Evolutionary conservation across 768 basidiomycete genomes (phyloP).

Genomic region (Rhizopogon salebrosus): DNA sequence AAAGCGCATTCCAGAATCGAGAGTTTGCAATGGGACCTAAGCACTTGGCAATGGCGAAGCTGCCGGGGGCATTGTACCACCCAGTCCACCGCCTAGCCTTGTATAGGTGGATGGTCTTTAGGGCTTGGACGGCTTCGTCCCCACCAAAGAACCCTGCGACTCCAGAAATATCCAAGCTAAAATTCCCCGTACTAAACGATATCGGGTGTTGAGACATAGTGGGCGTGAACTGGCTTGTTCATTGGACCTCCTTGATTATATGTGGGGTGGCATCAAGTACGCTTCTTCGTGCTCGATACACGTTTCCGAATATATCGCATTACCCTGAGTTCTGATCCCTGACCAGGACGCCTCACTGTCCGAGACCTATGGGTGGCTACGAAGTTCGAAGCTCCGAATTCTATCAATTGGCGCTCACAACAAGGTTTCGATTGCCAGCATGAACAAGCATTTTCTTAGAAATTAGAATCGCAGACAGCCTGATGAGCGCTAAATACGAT

Average conservation of each 20-base stretch:
- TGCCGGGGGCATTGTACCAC: constrained; percentile 33
- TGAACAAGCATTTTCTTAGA: too few relatives aligned
- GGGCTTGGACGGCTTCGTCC: constrained; percentile 24
- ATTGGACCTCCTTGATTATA: too few relatives aligned
- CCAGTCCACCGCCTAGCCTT: constrained; percentile 25
- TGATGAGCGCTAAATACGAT: background rate
- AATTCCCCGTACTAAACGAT: background rate
- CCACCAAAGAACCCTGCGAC: constrained; percentile 31
- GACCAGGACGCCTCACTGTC: too few relatives aligned
- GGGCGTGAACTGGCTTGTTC: background rate
- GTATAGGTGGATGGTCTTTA: constrained; percentile 26
- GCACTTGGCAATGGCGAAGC: constrained; percentile 23
- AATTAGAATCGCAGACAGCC: too few relatives aligned
- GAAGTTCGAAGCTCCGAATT: too few relatives aligned
- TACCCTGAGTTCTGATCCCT: too few relatives aligned
- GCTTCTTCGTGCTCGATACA: too few relatives aligned
- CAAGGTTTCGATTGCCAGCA: too few relatives aligned
- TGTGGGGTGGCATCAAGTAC: too few relatives aligned
- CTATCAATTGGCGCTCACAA: too few relatives aligned
- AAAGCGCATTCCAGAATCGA: constrained; percentile 25
- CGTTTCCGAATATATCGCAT: too few relatives aligned
- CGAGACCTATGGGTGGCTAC: background rate
- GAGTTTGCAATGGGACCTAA: constrained; percentile 25
- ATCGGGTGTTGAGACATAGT: background rate
- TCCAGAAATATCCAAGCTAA: constrained; percentile 21